Evolutionary conservation across 169 alveolate species (phyloP), one percentile per base, ranked within the genome.

Genomic region (Cyclospora cayetanensis): DNA sequence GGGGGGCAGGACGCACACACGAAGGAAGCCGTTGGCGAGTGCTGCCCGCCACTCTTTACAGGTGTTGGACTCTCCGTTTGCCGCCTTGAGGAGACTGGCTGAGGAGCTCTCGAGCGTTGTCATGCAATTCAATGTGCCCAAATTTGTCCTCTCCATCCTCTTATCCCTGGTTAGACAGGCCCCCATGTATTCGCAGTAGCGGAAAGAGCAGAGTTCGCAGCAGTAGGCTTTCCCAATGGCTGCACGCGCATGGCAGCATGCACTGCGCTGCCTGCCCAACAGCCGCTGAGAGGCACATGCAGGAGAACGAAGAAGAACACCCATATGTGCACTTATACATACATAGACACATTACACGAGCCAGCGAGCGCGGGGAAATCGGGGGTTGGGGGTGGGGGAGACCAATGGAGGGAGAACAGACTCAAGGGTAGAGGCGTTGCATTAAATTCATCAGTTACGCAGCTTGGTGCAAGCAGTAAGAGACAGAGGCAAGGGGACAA

Each of bases 51-150:
- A 43, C 37, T n/a, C 34, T 3, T 22, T 41, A 41, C 27, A 82
- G 90, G 76, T 98, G 29, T 89, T 98, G 12, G 99, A 98, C 90
- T 97, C 99, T 22, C 98, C 98, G 25, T 97, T 97, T 92, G 83
- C 96, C 34, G 91, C 95, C 34, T 88, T 97, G 27, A 94, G 95
- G 74, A 46, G 86, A 65, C 84, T 95, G 39, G 96, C 98, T 0
- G 95, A 95, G 77, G 99, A 97, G 91, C 86, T 97, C 52, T 94
- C 96, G 18, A 94, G 90, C 50, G 91, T 91, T 43, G 88, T 43
- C 25, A 46, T 91, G 41, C 35, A 95, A 84, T 94, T 96, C 31
- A 84, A 95, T 66, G 74, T 96, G 2, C 99, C 99, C 39, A 90
- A 94, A 31, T 96, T 96, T 53, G 85, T 97, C 1, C 90, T 97